phyloP scores from a whole-genome alignment of 208 protist genomes.

The Leishmania amazonensis region DNA sequence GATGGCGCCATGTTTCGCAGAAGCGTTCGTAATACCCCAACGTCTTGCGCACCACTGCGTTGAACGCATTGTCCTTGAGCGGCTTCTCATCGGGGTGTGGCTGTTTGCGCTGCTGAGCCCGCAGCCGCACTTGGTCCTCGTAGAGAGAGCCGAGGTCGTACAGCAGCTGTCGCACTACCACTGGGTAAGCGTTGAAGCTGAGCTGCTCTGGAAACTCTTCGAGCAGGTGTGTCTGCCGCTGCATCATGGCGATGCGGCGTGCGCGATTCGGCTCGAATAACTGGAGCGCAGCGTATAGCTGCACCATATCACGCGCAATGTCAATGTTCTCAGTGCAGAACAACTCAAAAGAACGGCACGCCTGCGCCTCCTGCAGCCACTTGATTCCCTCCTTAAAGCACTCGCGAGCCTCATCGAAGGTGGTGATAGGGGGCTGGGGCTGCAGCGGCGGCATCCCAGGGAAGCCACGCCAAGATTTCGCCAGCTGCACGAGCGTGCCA shows the following conservation, averaged over 20 bases:
- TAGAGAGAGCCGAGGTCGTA: slow-evolving; percentile 84
- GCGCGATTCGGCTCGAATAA: slow-evolving; percentile 64
- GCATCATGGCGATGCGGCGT: slow-evolving; percentile 77
- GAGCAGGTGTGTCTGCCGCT: slow-evolving; percentile 64
- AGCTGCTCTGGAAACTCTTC: slow-evolving; percentile 78
- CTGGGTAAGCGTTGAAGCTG: slow-evolving; percentile 89
- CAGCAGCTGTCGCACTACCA: slow-evolving; percentile 76
- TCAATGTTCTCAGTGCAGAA: slow-evolving; percentile 87
- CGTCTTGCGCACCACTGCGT: slow-evolving; percentile 59
- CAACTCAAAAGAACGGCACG: slow-evolving; percentile 82
- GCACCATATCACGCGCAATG: slow-evolving; percentile 65
- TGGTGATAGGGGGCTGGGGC: slow-evolving; percentile 42
- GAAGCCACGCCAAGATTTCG: slow-evolving; percentile 72
- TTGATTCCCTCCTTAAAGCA: slow-evolving; percentile 76
- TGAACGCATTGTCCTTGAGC: slow-evolving; percentile 69
- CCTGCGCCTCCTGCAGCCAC: slow-evolving; percentile 72
- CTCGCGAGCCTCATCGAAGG: slow-evolving; percentile 72
- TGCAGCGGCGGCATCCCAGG: slow-evolving; percentile 47
- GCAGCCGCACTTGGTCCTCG: slow-evolving; percentile 71
- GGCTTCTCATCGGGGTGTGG: slow-evolving; percentile 50
- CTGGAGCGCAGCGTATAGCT: slow-evolving; percentile 63
- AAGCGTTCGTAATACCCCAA: slow-evolving; percentile 72
- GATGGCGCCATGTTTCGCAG: slow-evolving; percentile 76
- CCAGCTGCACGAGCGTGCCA: slow-evolving; percentile 21
- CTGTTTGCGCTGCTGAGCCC: slow-evolving; percentile 60